Conservation (phyloP, 2,329 filamentous ascomycete species). For the Fusarium sp. region DNA sequence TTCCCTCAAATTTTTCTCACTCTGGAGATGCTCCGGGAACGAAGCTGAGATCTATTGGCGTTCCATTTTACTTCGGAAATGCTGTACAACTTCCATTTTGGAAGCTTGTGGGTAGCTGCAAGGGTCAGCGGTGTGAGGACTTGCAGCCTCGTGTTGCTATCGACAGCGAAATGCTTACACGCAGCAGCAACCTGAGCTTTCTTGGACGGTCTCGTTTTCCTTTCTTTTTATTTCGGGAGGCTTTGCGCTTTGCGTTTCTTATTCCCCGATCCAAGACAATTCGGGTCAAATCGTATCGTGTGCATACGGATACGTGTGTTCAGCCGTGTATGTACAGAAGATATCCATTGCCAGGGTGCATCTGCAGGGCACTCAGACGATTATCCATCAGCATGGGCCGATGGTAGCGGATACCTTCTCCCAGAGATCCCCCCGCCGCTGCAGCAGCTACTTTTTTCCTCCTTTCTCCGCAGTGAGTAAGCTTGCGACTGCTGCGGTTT, state of each 20-base stretch:
- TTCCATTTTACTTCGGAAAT: conserved; percentile 22
- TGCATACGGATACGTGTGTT: conserved; percentile 14
- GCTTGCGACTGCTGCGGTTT: conserved; percentile 5
- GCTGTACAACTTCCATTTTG: conserved; percentile 36
- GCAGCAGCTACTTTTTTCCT: not conserved
- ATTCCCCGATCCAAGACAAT: conserved; percentile 2
- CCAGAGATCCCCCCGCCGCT: conserved; percentile 21
- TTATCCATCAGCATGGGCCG: conserved; percentile 48
- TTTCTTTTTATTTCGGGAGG: not conserved
- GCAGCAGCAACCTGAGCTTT: not conserved
- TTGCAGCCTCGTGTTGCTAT: conserved; percentile 18
- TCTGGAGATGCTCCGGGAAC: conserved; percentile 4
- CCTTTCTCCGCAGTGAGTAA: conserved; percentile 3
- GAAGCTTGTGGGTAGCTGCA: conserved; percentile 28
- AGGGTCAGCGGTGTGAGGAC: conserved; percentile 14
- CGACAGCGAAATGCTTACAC: conserved; percentile 11
- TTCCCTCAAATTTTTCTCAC: conserved; percentile 23
- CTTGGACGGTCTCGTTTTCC: not conserved
- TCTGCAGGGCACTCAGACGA: conserved; percentile 48
- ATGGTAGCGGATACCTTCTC: conserved; percentile 41
- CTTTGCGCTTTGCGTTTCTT: not conserved
- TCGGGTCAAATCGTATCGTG: conserved; percentile 34
- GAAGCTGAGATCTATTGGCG: conserved; percentile 22
- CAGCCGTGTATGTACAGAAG: conserved; percentile 23
- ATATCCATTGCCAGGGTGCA: conserved; percentile 19